Conservation (phyloP, 1,139 yeast genomes). For the Pichia inconspicua region DNA sequence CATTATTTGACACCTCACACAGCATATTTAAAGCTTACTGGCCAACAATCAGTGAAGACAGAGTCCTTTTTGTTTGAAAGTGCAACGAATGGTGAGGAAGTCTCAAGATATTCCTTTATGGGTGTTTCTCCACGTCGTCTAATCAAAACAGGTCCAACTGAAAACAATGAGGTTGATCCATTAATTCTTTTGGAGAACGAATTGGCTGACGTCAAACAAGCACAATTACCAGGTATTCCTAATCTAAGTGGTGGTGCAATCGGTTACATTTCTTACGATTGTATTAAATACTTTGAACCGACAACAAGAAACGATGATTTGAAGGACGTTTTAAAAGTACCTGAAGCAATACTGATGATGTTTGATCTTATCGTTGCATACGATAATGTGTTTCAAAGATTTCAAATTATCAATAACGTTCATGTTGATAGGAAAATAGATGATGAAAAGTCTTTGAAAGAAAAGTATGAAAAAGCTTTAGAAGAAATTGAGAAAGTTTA, state of each 20-base stretch:
- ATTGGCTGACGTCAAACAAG: constrained; percentile 55
- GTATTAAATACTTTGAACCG: constrained; percentile 94
- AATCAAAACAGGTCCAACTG: constrained; percentile 66
- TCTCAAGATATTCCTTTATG: constrained; percentile 84
- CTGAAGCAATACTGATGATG: constrained; percentile 88
- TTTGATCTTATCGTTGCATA: constrained; percentile 85
- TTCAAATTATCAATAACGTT: constrained; percentile 81
- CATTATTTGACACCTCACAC: constrained; percentile 81
- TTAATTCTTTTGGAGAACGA: constrained; percentile 66
- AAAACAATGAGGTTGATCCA: constrained; percentile 66
- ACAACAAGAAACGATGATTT: constrained; percentile 63
- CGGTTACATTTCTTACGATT: constrained; percentile 92
- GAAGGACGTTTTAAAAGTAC: constrained; percentile 72
- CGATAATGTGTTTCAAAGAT: constrained; percentile 88
- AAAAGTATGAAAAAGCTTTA: constrained; percentile 50
- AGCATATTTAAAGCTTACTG: constrained; percentile 78
- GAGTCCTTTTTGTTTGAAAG: constrained; percentile 83
- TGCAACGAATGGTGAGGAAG: constrained; percentile 80
- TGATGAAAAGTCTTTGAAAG: constrained; percentile 34
- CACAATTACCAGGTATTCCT: constrained; percentile 75
- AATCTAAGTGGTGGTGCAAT: constrained; percentile 90
- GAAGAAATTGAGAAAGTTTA: constrained; percentile 52
- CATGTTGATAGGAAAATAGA: constrained; percentile 34
- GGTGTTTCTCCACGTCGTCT: constrained; percentile 79
- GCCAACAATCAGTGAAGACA: constrained; percentile 53